These are phyloP conservation scores for Cryptococcus jaspeensis DNA, from an alignment of 1,284 basidiomycete genomes.

Conservation along the genomic window DNA sequence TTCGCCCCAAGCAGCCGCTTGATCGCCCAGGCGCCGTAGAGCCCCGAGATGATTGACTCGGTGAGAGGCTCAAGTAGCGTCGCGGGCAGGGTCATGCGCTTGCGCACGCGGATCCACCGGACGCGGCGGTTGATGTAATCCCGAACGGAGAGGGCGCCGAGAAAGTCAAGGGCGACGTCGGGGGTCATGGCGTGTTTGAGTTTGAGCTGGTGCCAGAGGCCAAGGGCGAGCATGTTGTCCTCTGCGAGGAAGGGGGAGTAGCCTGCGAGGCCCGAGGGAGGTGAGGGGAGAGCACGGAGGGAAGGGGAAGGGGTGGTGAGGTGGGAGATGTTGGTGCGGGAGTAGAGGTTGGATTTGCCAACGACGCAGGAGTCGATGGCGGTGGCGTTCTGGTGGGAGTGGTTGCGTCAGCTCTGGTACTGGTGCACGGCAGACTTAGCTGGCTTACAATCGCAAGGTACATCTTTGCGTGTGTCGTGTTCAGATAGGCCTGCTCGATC, in stretches of 20 bases:
- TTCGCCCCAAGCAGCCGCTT: slow-evolving; percentile 59
- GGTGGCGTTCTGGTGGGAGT: slow-evolving; percentile 53
- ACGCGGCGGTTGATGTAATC: slow-evolving; percentile 83
- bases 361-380: slow-evolving; percentile 93
- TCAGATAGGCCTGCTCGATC: slow-evolving; percentile 91
- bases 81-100: slow-evolving; percentile 80
- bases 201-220: slow-evolving; percentile 86
- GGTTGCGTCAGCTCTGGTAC: background rate
- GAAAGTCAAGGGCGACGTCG: slow-evolving; percentile 83
- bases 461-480: slow-evolving; percentile 98
- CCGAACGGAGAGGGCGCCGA: slow-evolving; percentile 75
- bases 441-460: slow-evolving; percentile 76
- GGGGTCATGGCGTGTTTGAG: slow-evolving; percentile 80
- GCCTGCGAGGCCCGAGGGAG: slow-evolving; percentile 61
- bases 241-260: slow-evolving; percentile 88
- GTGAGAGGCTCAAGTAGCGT: slow-evolving; percentile 86
- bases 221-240: slow-evolving; percentile 90
- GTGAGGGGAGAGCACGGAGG: slow-evolving; percentile 26
- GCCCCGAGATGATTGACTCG: slow-evolving; percentile 70
- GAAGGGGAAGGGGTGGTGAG: slow-evolving; percentile 43
- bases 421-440: background rate
- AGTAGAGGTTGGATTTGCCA: slow-evolving; percentile 94
- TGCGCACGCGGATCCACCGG: slow-evolving; percentile 91
- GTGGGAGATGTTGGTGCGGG: slow-evolving; percentile 67
- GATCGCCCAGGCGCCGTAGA: slow-evolving; percentile 63